Evolutionary conservation across 257 asterid genomes (phyloP).

Genomic region (Gardenia jasminoides): DNA sequence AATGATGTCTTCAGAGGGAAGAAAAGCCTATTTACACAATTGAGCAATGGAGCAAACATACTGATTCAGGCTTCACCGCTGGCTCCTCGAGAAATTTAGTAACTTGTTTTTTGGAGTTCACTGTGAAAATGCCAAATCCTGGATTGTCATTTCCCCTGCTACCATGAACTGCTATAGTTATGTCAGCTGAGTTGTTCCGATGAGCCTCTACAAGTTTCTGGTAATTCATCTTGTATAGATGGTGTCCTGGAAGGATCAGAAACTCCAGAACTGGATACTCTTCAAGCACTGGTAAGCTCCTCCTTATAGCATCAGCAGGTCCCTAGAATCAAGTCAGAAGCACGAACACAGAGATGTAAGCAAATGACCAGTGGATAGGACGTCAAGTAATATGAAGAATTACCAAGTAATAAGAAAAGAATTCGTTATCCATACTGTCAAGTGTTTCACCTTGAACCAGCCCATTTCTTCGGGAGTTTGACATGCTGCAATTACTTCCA

Average conservation of each 20-base stretch:
- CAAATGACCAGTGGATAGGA: not conserved
- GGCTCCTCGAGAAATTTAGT: conserved; percentile 39
- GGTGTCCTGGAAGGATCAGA: conserved; percentile 85
- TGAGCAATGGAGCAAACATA: conserved; percentile 22
- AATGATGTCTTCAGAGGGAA: not conserved
- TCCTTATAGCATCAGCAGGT: conserved; percentile 84
- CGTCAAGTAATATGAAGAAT: too few species aligned
- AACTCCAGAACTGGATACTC: conserved; percentile 56
- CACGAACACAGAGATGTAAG: not conserved
- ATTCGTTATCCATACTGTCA: not conserved
- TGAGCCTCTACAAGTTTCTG: conserved; percentile 57
- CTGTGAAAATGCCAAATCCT: conserved; percentile 51
- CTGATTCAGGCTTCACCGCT: conserved; percentile 23
- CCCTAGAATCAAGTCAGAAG: conserved; percentile 41
- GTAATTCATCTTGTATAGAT: conserved; percentile 83
- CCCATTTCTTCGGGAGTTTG: conserved; percentile 73
- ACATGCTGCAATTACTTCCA: conserved; percentile 82
- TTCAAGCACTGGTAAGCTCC: conserved; percentile 75
- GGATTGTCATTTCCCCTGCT: conserved; percentile 30
- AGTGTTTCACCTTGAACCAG: conserved; percentile 68
- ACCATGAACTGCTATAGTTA: conserved; percentile 53
- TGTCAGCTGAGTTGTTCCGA: conserved; percentile 41
- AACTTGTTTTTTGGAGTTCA: conserved; percentile 46
- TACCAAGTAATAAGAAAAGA: not conserved
- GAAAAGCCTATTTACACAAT: not conserved